A percentile compares a stretch with the other conserved stretches of the same genome.
These are phyloP conservation scores for Vicia sativa DNA, from an alignment of 306 rosid genomes.

Conservation along the genomic window DNA sequence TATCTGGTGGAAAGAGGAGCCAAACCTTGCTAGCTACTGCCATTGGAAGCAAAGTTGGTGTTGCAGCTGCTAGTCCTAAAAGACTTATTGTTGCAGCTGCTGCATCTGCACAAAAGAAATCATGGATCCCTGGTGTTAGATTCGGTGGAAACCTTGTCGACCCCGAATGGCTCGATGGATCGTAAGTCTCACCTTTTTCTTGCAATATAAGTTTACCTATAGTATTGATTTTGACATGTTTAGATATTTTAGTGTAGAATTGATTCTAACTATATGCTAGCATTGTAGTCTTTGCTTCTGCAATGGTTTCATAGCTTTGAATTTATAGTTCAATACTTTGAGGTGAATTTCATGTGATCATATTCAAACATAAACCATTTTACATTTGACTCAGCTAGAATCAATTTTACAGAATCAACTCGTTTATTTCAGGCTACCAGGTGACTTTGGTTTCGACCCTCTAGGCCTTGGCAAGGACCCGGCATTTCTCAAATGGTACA, in stretches of 20 bases:
- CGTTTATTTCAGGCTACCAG: slow-evolving; percentile 69
- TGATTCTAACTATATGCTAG: neutral
- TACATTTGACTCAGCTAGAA: neutral
- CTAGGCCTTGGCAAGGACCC: slow-evolving; percentile 95
- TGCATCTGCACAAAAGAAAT: slow-evolving; percentile 61
- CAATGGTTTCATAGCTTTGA: neutral
- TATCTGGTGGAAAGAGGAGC: slow-evolving; percentile 73
- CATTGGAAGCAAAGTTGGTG: slow-evolving; percentile 48
- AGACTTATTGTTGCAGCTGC: slow-evolving; percentile 61
- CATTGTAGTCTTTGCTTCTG: neutral
- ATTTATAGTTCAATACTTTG: no score
- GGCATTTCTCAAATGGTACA: slow-evolving; percentile 93
- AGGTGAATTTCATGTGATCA: no score
- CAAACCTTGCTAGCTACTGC: slow-evolving; percentile 58
- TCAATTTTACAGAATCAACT: neutral
- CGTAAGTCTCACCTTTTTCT: slow-evolving; percentile 57
- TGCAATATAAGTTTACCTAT: neutral
- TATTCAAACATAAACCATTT: no score
- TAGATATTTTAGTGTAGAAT: neutral
- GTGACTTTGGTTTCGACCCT: slow-evolving; percentile 96
- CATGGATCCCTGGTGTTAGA: slow-evolving; percentile 78
- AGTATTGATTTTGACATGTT: neutral
- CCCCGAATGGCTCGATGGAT: slow-evolving; percentile 99
- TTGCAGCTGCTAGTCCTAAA: slow-evolving; percentile 46
- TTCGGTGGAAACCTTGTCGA: slow-evolving; percentile 73